Percentiles rank a stretch among this genome's conserved stretches.
These are phyloP conservation scores for Vitis cinerea DNA, from an alignment of 164 flowering plant genomes.

Conservation along the genomic window DNA sequence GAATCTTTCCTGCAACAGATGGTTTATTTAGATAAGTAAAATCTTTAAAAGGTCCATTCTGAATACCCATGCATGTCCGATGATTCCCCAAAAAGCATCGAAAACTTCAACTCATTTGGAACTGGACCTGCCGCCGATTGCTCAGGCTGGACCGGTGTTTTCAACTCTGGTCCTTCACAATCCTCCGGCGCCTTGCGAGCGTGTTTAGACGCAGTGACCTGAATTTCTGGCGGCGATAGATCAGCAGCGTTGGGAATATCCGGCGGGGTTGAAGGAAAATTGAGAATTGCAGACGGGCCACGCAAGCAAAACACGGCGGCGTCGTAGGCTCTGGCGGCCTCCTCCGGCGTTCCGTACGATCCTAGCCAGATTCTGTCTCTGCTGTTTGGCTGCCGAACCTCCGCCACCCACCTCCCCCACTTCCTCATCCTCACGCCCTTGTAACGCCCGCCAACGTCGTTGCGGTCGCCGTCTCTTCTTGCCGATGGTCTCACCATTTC, in stretches of 20 bases:
- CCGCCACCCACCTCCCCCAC: slow-evolving; percentile 56
- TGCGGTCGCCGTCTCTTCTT: neutral
- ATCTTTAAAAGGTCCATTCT: too few relatives aligned
- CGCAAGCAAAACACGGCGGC: slow-evolving; percentile 44
- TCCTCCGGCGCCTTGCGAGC: slow-evolving; percentile 18
- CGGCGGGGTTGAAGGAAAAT: slow-evolving; percentile 40
- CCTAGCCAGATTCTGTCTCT: slow-evolving; percentile 48
- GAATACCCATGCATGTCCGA: too few relatives aligned
- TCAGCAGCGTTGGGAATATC: slow-evolving; percentile 18
- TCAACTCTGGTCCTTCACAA: too few relatives aligned
- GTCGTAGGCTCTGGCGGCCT: slow-evolving; percentile 50
- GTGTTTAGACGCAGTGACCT: slow-evolving; percentile 30
- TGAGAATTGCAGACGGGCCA: slow-evolving; percentile 33
- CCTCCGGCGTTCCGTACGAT: slow-evolving; percentile 39
- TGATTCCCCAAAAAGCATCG: too few relatives aligned
- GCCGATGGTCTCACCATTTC: slow-evolving; percentile 7
- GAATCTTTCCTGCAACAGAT: too few relatives aligned
- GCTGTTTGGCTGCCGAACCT: slow-evolving; percentile 44
- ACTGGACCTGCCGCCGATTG: too few relatives aligned
- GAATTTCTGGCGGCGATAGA: slow-evolving; percentile 33
- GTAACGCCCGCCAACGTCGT: slow-evolving; percentile 11
- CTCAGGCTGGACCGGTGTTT: too few relatives aligned
- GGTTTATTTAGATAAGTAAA: too few relatives aligned
- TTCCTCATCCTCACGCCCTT: slow-evolving; percentile 52
- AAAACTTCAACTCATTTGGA: too few relatives aligned